Base-by-base conservation (phyloP, 2,329 filamentous ascomycete genomes). In the Aphanocladium album region DNA sequence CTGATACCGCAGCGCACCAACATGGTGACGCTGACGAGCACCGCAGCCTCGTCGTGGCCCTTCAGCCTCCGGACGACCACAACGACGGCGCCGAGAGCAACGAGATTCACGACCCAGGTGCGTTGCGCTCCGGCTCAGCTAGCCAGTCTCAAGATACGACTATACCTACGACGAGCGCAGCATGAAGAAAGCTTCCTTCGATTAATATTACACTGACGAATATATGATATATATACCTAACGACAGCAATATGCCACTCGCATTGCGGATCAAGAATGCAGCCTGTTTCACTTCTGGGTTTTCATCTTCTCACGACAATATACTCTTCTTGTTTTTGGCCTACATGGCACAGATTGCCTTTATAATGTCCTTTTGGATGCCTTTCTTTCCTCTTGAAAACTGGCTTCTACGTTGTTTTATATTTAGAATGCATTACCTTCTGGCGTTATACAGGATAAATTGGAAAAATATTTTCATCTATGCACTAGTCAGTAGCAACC, bases 1-100 rank as follows among this genome's bases (percentile, higher is more conserved):
- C 89, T 1, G 23, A 30, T 39, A 14, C 33, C n/a, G n/a, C n/a
- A n/a, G n/a, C n/a, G n/a, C n/a, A n/a, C n/a, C n/a, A n/a, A n/a
- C n/a, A n/a, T n/a, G n/a, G n/a, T n/a, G 50, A 47, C 30, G 87
- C 73, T 74, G 64, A 66, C 51, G 68, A 71, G n/a, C 69, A 79
- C 62, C 79, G 84, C 53, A 75, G 83, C 41, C 70, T 88, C 47
- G 68, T 88, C 33, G 74, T 88, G 8, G 83, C 88, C 66, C 73
- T 88, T 27, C 75, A 73, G 0, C 73, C 77, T 33, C 37, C 49
- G 27, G n/a, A 25, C 3, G 17, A 46, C 7, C 12, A 37, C 19
- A 30, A 59, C 5, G 30, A 45, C 5, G 23, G n/a, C 12, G 19
- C 21, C 21, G 33, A 19, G 33, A 61, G 54, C n/a, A 33, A 54